A percentile compares a stretch with the other conserved stretches of the same genome.
Evolutionary conservation across 495 filamentous ascomycete genomes (phyloP).

Genomic region (Viridothelium virens): DNA sequence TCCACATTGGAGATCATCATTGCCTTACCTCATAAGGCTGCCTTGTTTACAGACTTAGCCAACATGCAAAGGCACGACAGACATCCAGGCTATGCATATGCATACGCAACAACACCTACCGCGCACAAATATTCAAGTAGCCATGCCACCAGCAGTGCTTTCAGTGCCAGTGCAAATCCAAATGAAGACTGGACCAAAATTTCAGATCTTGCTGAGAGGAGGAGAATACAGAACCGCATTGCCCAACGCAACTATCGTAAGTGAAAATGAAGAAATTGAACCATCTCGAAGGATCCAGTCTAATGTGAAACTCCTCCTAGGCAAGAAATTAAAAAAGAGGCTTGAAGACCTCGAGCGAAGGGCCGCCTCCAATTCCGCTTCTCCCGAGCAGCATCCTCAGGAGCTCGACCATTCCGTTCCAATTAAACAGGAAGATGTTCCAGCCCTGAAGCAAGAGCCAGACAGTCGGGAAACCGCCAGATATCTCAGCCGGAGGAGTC

Average conservation of each 20-base stretch:
- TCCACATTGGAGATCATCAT: neutral
- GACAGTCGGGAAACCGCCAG: constrained; percentile 25
- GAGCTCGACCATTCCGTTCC: constrained; percentile 40
- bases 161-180: constrained; percentile 91
- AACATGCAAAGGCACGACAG: constrained; percentile 36
- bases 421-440: constrained; percentile 15
- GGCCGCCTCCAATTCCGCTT: constrained; percentile 72
- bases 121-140: constrained; percentile 53
- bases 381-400: constrained; percentile 55
- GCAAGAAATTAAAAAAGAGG: constrained; percentile 97
- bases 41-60: neutral
- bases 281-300: neutral
- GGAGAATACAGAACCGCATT: constrained; percentile 95
- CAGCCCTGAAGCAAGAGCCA: constrained; percentile 38
- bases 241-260: constrained; percentile 97
- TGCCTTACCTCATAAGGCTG: neutral
- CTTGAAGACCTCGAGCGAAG: constrained; percentile 92
- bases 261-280: constrained; percentile 34
- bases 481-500: constrained; percentile 20
- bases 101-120: constrained; percentile 30
- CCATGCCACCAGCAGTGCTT: constrained; percentile 85
- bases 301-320: constrained; percentile 39
- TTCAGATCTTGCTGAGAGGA: constrained; percentile 87
- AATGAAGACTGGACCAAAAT: constrained; percentile 99
- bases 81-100: constrained; percentile 34